Conservation (phyloP, 2,329 filamentous ascomycete species). For the Nemania serpens region DNA sequence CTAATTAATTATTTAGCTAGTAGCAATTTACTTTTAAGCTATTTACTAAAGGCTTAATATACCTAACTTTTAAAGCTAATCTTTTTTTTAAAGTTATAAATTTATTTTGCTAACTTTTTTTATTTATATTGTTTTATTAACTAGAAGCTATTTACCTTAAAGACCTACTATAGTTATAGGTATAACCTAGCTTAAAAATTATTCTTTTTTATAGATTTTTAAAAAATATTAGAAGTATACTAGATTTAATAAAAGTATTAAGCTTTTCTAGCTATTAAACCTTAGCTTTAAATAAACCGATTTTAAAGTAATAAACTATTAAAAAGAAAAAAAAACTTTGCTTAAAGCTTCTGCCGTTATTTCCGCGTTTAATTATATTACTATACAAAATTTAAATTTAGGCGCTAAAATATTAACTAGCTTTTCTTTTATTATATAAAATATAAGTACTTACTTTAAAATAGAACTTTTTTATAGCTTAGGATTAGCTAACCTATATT, state of each 20-base stretch:
- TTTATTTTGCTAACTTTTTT: slow-evolving; percentile 1
- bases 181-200: slow-evolving; percentile 9
- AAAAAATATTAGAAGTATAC: slow-evolving; percentile 2
- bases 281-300: slow-evolving; percentile 6
- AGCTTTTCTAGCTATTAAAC: slow-evolving; percentile 10
- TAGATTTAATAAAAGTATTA: slow-evolving; percentile 5
- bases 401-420: slow-evolving; percentile 8
- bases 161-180: slow-evolving; percentile 1
- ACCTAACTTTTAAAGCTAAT: slow-evolving; percentile 6
- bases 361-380: slow-evolving; percentile 5
- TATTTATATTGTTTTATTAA: slow-evolving; percentile 13
- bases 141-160: not conserved
- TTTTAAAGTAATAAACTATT: slow-evolving; percentile 11
- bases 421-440: slow-evolving; percentile 5
- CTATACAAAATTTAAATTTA: slow-evolving; percentile 11
- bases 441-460: slow-evolving; percentile 11
- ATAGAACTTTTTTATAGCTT: slow-evolving; percentile 13
- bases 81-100: slow-evolving; percentile 2
- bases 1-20: not conserved
- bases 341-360: not conserved
- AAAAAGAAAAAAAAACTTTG: slow-evolving; percentile 13
- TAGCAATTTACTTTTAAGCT: not conserved
- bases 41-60: not conserved
- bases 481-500: slow-evolving; percentile 2
- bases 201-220: slow-evolving; percentile 11